Conservation (phyloP, 2,329 filamentous ascomycete species). For the Diaporthe citrichinensis region DNA sequence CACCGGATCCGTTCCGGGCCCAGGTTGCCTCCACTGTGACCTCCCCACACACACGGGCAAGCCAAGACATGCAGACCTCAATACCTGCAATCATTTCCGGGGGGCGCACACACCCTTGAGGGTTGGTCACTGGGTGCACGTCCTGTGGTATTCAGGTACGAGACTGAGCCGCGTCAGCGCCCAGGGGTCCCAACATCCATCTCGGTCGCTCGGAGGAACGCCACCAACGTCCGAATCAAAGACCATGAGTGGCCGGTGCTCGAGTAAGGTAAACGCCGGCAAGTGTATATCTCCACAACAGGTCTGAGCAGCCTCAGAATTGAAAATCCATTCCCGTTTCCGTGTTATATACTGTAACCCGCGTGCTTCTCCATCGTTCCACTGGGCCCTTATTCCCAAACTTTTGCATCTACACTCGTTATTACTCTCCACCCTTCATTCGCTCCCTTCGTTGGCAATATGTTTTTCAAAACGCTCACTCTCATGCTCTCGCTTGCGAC, state of each 20-base stretch:
- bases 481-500: constrained; percentile 24
- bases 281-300: constrained; percentile 10
- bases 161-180: constrained; percentile 28
- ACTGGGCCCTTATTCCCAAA: not conserved
- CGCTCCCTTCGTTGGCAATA: constrained; percentile 6
- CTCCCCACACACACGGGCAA: constrained; percentile 6
- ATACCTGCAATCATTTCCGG: constrained; percentile 15
- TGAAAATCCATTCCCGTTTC: not conserved
- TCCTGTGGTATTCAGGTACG: constrained; percentile 19
- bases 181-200: constrained; percentile 6
- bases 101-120: not conserved
- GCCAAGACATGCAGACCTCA: constrained; percentile 11
- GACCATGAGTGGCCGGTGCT: not conserved
- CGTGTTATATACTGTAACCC: constrained; percentile 12
- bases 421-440: constrained; percentile 4
- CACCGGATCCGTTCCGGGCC: constrained; percentile 18
- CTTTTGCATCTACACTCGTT: constrained; percentile 16
- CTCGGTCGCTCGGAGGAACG: constrained; percentile 1
- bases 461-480: constrained; percentile 35
- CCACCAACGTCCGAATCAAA: not conserved
- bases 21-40: constrained; percentile 13
- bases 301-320: not conserved
- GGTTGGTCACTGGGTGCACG: constrained; percentile 11
- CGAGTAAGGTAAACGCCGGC: not conserved
- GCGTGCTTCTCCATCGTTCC: not conserved